These are phyloP conservation scores for Bipolaris victoriae DNA, from an alignment of 2,329 filamentous ascomycete genomes.

Conservation along the genomic window DNA sequence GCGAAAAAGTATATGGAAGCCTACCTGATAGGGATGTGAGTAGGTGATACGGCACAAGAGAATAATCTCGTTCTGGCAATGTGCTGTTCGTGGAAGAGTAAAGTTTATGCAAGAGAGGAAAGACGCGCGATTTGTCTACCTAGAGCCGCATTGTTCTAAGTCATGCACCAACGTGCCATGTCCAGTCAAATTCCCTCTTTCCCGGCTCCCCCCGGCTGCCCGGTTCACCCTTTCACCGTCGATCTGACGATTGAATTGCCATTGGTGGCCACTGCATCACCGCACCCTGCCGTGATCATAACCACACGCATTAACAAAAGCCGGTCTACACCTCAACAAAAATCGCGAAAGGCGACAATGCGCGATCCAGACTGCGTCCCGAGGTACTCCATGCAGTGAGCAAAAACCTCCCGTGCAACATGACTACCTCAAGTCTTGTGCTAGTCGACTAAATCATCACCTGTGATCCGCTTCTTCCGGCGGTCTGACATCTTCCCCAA, in stretches of 20 bases:
- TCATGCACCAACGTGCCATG: no score
- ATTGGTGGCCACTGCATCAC: neutral
- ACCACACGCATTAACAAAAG: neutral
- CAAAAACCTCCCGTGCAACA: neutral
- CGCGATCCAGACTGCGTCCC: neutral
- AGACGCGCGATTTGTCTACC: no score
- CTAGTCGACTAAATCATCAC: neutral
- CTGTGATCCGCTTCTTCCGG: neutral
- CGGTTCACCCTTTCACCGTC: no score
- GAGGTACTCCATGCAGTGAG: neutral
- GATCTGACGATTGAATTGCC: neutral
- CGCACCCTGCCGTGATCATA: neutral
- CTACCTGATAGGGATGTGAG: no score
- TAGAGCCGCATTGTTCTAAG: no score
- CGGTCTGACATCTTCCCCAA: neutral
- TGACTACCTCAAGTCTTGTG: neutral
- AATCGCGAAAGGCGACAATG: neutral
- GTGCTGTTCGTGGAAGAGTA: no score
- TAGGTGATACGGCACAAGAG: no score
- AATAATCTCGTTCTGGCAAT: no score
- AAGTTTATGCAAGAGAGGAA: no score
- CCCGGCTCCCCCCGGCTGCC: no score
- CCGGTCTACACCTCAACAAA: neutral
- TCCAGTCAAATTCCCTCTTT: no score
- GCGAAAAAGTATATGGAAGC: no score